These are phyloP conservation scores for Cordyceps fumosorosea DNA, from an alignment of 2,329 filamentous ascomycete species.

Conservation along the genomic window DNA sequence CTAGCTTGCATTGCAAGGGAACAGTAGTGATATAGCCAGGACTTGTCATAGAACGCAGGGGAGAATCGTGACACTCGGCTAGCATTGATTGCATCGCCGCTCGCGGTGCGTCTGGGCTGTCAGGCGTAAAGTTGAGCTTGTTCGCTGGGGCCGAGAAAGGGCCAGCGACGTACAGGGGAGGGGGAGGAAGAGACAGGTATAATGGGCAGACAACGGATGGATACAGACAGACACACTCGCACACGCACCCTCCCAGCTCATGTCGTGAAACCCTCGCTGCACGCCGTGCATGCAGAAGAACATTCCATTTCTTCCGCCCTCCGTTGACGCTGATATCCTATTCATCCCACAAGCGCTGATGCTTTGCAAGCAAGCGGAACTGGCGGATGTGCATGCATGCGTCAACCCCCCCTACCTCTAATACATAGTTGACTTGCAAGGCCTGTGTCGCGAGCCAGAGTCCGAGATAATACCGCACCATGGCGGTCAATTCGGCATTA, in stretches of 20 bases:
- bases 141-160: neutral
- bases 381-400: neutral
- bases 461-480: neutral
- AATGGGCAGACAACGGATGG: neutral
- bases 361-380: neutral
- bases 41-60: neutral
- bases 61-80: neutral
- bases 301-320: neutral
- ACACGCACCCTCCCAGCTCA: neutral
- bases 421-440: neutral
- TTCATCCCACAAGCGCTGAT: neutral
- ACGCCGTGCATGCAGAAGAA: neutral
- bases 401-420: neutral
- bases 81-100: neutral
- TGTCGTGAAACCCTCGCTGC: constrained; percentile 1
- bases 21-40: neutral
- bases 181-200: neutral
- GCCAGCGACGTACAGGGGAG: neutral
- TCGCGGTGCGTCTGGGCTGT: neutral
- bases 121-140: constrained; percentile 11
- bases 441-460: neutral
- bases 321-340: neutral
- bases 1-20: neutral
- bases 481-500: neutral
- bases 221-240: neutral